Evolutionary conservation across 345 rosid genomes (phyloP), one percentile per base, ranked within the genome.

Genomic region (Populus simonii): DNA sequence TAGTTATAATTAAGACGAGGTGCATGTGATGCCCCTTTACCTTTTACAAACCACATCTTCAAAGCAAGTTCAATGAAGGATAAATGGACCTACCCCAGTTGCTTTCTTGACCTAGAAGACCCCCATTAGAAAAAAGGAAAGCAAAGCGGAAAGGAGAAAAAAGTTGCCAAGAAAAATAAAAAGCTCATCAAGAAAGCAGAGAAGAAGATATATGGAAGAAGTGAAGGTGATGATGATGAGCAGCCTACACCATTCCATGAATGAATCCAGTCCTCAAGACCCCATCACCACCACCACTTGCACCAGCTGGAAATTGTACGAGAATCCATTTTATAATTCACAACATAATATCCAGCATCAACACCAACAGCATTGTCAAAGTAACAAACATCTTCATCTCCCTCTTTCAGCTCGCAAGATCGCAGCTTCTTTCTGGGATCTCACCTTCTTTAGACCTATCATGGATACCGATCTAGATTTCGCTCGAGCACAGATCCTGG

Each of bases 231-330:
- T 86, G 92, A 88, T 82, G 85, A 81, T 82, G 77, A 70, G 80
- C 79, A 81, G 81, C 82, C 83, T 82, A 69, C 84, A 82, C 17
- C 76, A 47, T 81, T 70, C 83, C 67, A 66, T 67, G 71, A 76
- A 68, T 75, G 81, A 81, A 25, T 67, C 80, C 36, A 74, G 47
- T 66, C 77, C 75, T 79, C 51, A 45, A 72, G 83, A 87, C 53
- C 76, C 73, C 76, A 78, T 72, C 80, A 87, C 77, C 86, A 84
- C 86, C 76, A 63, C 90, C 74, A 82, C 85, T 78, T 77, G 80
- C 81, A 86, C 89, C 35, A 85, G 85, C 84, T 91, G 97, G 97
- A 91, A 89, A 83, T 88, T 89, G 76, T 92, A 94, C 83, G 85
- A 87, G 5, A 92, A 94, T 55, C 95, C 98, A 29, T 89, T 85